Evolutionary conservation across 78 protist genomes (phyloP).

Genomic region (Speleostelium caveatum): DNA sequence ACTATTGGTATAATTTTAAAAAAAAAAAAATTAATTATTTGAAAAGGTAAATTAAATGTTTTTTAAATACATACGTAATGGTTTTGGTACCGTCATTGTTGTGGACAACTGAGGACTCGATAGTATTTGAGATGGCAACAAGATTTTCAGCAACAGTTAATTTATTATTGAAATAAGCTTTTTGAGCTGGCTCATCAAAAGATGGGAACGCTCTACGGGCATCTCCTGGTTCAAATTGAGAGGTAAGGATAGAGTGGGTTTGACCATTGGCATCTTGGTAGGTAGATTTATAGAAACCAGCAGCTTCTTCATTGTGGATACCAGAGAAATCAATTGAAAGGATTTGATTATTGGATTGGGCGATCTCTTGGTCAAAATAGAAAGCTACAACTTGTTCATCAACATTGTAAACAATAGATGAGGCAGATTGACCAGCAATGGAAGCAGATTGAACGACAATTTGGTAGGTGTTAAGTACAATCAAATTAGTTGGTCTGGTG

Average conservation of each 20-base stretch:
- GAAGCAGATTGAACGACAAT: neutral
- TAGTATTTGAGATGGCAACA: slow-evolving; percentile 60
- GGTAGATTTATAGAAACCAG: slow-evolving; percentile 78
- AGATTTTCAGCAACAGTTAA: neutral
- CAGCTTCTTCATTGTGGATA: slow-evolving; percentile 57
- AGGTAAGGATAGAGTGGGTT: slow-evolving; percentile 77
- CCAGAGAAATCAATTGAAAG: slow-evolving; percentile 6
- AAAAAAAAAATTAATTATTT: no score
- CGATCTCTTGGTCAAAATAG: neutral
- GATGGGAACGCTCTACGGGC: slow-evolving; percentile 93
- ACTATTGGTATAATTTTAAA: neutral
- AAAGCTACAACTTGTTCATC: slow-evolving; percentile 5
- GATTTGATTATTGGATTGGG: neutral
- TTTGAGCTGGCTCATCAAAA: slow-evolving; percentile 92
- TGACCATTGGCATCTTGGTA: slow-evolving; percentile 66
- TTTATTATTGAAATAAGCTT: slow-evolving; percentile 87
- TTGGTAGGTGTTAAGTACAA: slow-evolving; percentile 16
- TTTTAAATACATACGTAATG: slow-evolving; percentile 24
- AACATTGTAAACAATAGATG: neutral
- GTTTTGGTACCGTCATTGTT: slow-evolving; percentile 7
- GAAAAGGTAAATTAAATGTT: no score
- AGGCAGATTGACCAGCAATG: neutral
- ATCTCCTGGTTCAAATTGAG: slow-evolving; percentile 96
- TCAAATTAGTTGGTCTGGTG: neutral
- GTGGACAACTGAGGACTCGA: neutral